phyloP scores from a whole-genome alignment of 1,284 basidiomycete species.

The Boletus subluridellus region DNA sequence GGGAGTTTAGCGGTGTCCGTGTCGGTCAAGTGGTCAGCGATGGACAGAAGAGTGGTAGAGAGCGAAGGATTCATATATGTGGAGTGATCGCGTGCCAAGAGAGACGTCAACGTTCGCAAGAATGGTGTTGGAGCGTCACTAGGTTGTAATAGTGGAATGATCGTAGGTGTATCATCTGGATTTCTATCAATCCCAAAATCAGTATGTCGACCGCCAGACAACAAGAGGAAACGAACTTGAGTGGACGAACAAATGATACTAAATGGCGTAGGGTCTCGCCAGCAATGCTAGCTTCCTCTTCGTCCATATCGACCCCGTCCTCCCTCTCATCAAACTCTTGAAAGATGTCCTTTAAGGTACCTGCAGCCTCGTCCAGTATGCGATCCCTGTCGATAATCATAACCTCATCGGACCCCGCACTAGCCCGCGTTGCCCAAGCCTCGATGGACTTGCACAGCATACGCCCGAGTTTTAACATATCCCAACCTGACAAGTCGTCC shows the following conservation, averaged over 20 bases:
- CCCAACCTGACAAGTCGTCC: constrained; percentile 60
- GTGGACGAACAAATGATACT: constrained; percentile 50
- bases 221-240: constrained; percentile 43
- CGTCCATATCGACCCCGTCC: constrained; percentile 58
- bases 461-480: constrained; percentile 55
- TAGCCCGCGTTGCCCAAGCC: constrained; percentile 51
- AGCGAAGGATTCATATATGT: constrained; percentile 57
- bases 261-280: constrained; percentile 59
- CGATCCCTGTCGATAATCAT: constrained; percentile 43
- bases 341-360: constrained; percentile 64
- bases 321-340: constrained; percentile 65
- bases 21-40: constrained; percentile 63
- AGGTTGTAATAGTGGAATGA: constrained; percentile 52
- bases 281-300: constrained; percentile 61
- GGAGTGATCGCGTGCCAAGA: constrained; percentile 59
- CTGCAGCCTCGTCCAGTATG: constrained; percentile 64
- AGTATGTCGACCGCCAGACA: constrained; percentile 2
- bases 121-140: constrained; percentile 53
- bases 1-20: constrained; percentile 59
- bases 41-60: constrained; percentile 56
- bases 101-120: constrained; percentile 53
- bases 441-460: constrained; percentile 50
- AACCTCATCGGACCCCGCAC: constrained; percentile 22
- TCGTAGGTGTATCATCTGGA: constrained; percentile 48
- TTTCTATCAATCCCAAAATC: constrained; percentile 40